phyloP scores from a whole-genome alignment of 1,139 yeast species.

The Debaryomyces nepalensis region DNA sequence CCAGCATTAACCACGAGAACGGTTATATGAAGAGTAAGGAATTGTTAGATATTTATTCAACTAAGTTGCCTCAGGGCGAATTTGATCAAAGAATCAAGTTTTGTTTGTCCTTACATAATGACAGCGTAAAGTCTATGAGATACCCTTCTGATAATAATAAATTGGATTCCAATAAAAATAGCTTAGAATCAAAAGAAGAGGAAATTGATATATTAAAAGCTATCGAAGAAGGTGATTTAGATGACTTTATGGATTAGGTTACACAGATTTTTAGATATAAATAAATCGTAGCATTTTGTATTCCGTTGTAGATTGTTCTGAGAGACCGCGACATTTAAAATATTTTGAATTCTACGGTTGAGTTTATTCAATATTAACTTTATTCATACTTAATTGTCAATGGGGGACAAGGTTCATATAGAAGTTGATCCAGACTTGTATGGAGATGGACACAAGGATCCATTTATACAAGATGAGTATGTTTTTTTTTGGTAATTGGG shows the following conservation, averaged over 20 bases:
- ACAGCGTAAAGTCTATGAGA: conserved; percentile 93
- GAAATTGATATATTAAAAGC: conserved; percentile 52
- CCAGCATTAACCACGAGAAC: conserved; percentile 85
- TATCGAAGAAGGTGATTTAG: conserved; percentile 54
- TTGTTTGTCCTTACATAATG: conserved; percentile 89
- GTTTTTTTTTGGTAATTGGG: conserved; percentile 19
- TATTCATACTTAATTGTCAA: conserved; percentile 4
- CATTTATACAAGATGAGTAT: conserved; percentile 46
- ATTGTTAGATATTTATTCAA: conserved; percentile 82
- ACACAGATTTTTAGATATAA: conserved; percentile 5
- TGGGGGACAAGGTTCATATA: conserved; percentile 15
- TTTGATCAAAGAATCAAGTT: conserved; percentile 94
- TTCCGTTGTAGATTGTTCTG: conserved; percentile 4
- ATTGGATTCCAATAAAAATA: conserved; percentile 31
- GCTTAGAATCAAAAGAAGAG: conserved; percentile 43
- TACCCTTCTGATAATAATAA: conserved; percentile 63
- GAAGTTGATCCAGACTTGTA: conserved; percentile 30
- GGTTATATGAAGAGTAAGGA: conserved; percentile 94
- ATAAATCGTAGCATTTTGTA: conserved; percentile 12
- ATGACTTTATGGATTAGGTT: conserved; percentile 51
- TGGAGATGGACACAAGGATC: conserved; percentile 39
- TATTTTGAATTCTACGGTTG: neutral
- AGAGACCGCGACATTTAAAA: conserved; percentile 14
- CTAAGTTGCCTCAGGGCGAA: conserved; percentile 82
- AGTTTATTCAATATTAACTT: no score